Evolutionary conservation across 495 filamentous ascomycete genomes (phyloP), one percentile per base, ranked within the genome.

Genomic region (Cairneyella variabilis): DNA sequence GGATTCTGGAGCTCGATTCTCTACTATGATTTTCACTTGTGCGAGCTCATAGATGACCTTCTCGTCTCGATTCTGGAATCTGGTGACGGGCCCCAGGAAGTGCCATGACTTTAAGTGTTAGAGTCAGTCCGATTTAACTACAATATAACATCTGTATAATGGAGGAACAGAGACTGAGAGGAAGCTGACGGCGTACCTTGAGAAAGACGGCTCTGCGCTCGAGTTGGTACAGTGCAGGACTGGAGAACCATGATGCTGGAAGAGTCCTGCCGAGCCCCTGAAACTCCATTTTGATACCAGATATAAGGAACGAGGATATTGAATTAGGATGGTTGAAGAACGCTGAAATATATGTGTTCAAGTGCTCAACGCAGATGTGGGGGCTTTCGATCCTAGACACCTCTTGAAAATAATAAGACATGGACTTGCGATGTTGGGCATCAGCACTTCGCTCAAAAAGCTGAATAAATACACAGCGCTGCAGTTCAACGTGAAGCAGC

Each of bases 61-160:
- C 48, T 77, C 73, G 3, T 69, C 68, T 18, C 68, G 59, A 8
- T 63, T 60, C 38, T 71, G 66, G 61, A 83, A 83, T 51, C 73
- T 63, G 16, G 77, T 81, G 16, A 82, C 68, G 0, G 80, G 79
- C n/a, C 79, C 80, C n/a, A 83, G 71, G 26, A 83, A 67, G 64
- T 83, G 80, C 80, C 80, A 83, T 25, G 79, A 73, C 78, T 83
- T 49, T 37, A 28, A 32, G 28, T 32, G 14, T 32, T 14, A 40
- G 39, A 28, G 17, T 43, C 37, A 37, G 6, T 18, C 27, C 34
- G 10, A 48, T 70, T n/a, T 62, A 59, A 5, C 55, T 60, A 40
- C 65, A 58, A 60, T 79, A 81, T 47, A 69, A 61, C 12, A 72
- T 77, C n/a, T 79, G 0, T n/a, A n/a, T n/a, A n/a, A n/a, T n/a